These are phyloP conservation scores for Fusarium acutatum DNA, from an alignment of 2,329 filamentous ascomycete genomes.

Conservation along the genomic window DNA sequence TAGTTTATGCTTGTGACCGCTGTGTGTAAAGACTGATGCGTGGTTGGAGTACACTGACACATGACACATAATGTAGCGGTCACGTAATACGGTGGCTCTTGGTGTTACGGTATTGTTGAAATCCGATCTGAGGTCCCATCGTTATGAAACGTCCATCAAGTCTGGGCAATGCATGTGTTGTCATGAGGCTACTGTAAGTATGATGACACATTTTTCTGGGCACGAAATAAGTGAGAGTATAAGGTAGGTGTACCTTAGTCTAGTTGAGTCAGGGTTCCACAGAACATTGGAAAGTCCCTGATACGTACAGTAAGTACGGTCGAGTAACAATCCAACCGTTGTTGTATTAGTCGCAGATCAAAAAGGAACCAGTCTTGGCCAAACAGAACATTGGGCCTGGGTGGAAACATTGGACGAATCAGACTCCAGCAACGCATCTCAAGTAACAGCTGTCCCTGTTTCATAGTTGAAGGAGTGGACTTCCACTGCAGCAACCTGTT, in stretches of 20 bases:
- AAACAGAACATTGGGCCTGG: constrained; percentile 14
- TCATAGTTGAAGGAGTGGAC: constrained; percentile 14
- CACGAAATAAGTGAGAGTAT: not conserved
- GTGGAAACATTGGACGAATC: constrained; percentile 33
- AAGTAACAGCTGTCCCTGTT: constrained; percentile 26
- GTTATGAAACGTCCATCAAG: constrained; percentile 26
- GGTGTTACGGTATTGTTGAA: constrained; percentile 7
- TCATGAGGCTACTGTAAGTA: constrained; percentile 24
- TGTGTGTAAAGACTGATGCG: constrained; percentile 5
- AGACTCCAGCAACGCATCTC: constrained; percentile 8
- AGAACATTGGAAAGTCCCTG: constrained; percentile 7
- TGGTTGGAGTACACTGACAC: not conserved
- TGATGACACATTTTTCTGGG: constrained; percentile 33
- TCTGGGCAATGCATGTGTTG: constrained; percentile 33
- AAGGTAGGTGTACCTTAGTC: not conserved
- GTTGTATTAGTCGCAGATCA: constrained; percentile 7
- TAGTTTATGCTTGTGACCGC: constrained; percentile 13
- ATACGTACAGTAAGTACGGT: not conserved
- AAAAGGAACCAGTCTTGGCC: not conserved
- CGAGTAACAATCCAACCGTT: not conserved
- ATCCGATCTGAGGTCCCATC: constrained; percentile 17
- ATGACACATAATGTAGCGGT: constrained; percentile 15
- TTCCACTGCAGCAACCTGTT: constrained; percentile 1
- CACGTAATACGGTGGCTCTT: constrained; percentile 14
- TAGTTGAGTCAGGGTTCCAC: constrained; percentile 23